A percentile compares a stretch with the other conserved stretches of the same genome.
phyloP scores from a whole-genome alignment of 2,329 filamentous ascomycete genomes.

The Epichloe gansuensis region DNA sequence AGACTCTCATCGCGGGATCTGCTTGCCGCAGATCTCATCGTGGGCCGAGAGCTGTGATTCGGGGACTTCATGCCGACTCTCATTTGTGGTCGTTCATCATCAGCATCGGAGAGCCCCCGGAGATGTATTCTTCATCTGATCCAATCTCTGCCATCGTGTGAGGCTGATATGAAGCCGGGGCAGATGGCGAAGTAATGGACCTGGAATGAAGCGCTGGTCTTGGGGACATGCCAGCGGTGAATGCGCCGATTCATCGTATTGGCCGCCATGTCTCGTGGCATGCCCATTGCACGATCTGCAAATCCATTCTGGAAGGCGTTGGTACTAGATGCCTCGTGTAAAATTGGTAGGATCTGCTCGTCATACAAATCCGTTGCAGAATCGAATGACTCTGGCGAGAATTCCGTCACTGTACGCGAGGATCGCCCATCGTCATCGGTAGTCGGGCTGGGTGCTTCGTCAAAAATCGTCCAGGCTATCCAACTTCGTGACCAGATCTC shows the following conservation, averaged over 20 bases:
- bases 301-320: slow-evolving; percentile 83
- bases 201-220: slow-evolving; percentile 66
- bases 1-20: slow-evolving; percentile 22
- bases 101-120: slow-evolving; percentile 70
- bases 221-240: slow-evolving; percentile 32
- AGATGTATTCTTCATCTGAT: slow-evolving; percentile 64
- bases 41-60: slow-evolving; percentile 42
- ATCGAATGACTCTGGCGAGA: slow-evolving; percentile 53
- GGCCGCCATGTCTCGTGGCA: slow-evolving; percentile 46
- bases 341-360: slow-evolving; percentile 80
- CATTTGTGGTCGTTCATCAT: slow-evolving; percentile 41
- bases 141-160: slow-evolving; percentile 47
- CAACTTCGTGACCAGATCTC: slow-evolving; percentile 70
- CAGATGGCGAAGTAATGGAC: slow-evolving; percentile 72
- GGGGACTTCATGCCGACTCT: slow-evolving; percentile 51
- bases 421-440: slow-evolving; percentile 46
- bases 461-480: slow-evolving; percentile 75
- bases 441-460: slow-evolving; percentile 52
- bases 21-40: slow-evolving; percentile 18
- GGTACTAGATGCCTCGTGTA: slow-evolving; percentile 73
- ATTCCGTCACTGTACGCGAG: slow-evolving; percentile 52
- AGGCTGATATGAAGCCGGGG: slow-evolving; percentile 41
- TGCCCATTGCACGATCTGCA: slow-evolving; percentile 54
- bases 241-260: slow-evolving; percentile 50
- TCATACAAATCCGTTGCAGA: slow-evolving; percentile 78